phyloP scores from a whole-genome alignment of 148 eudicot species.

The Mesembryanthemum crystallinum region DNA sequence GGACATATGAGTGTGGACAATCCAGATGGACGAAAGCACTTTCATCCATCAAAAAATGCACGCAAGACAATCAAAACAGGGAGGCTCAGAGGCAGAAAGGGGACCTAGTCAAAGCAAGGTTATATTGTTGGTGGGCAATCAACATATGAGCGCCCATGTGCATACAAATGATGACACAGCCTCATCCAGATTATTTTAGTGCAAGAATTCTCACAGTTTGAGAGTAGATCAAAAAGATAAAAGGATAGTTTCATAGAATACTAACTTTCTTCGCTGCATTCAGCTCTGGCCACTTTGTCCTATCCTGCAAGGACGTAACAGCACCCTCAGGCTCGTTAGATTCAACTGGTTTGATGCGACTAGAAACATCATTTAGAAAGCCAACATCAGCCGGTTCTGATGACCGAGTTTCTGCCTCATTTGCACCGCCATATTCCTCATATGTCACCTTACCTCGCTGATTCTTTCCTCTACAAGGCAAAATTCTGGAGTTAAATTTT shows the following conservation, averaged over 20 bases:
- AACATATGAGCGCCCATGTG: not conserved
- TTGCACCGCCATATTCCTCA: slow-evolving; percentile 40
- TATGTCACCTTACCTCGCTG: slow-evolving; percentile 44
- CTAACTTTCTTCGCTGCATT: slow-evolving; percentile 53
- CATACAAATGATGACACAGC: not conserved
- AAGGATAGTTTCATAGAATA: not conserved
- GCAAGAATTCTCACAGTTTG: not conserved
- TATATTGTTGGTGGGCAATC: too few relatives aligned
- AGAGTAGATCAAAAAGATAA: not conserved
- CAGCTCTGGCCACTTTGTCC: slow-evolving; percentile 51
- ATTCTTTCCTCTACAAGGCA: slow-evolving; percentile 47
- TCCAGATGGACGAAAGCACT: not conserved
- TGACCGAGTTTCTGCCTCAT: slow-evolving; percentile 37
- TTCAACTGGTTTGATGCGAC: slow-evolving; percentile 37
- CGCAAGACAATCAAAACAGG: not conserved
- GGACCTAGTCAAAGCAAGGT: not conserved
- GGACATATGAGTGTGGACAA: not conserved
- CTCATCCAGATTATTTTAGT: not conserved
- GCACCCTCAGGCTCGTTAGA: slow-evolving; percentile 38
- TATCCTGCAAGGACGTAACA: slow-evolving; percentile 44
- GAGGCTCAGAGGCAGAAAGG: not conserved
- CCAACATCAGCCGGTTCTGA: slow-evolving; percentile 39
- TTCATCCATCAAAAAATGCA: not conserved
- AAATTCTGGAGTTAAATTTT: slow-evolving; percentile 16
- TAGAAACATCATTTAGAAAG: slow-evolving; percentile 36